Percentiles rank a stretch among this genome's conserved stretches.
phyloP scores from a whole-genome alignment of 371 early-diverging fungal species.

The Parasitella parasitica region DNA sequence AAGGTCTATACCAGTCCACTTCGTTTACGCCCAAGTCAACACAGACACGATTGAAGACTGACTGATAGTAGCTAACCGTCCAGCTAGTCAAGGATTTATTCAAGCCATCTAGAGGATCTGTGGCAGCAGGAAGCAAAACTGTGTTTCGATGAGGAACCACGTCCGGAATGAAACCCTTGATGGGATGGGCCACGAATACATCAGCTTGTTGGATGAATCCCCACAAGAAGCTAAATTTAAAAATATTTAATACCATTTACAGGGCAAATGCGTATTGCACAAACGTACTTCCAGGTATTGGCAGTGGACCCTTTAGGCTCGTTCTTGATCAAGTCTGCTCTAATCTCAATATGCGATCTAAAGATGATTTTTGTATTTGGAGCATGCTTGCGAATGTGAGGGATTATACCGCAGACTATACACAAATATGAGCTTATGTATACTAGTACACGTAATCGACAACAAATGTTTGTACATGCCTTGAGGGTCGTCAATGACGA shows the following conservation, averaged over 20 bases:
- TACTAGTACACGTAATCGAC: no score
- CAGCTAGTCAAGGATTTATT: constrained; percentile 63
- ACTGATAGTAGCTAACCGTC: constrained; percentile 66
- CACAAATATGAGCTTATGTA: no score
- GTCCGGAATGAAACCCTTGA: constrained; percentile 70
- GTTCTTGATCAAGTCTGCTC: constrained; percentile 67
- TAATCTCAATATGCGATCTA: constrained; percentile 86
- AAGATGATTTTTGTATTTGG: constrained; percentile 75
- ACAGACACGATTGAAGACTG: constrained; percentile 77
- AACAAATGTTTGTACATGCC: constrained; percentile 28
- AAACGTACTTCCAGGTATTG: constrained; percentile 58
- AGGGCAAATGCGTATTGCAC: neutral
- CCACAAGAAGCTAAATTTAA: constrained; percentile 63
- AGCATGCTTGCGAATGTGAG: constrained; percentile 69
- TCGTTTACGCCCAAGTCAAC: constrained; percentile 68
- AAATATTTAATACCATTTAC: neutral
- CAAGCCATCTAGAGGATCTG: constrained; percentile 75
- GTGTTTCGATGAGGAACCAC: constrained; percentile 65
- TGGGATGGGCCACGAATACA: constrained; percentile 80
- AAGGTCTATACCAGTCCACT: constrained; percentile 65
- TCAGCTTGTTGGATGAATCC: constrained; percentile 71
- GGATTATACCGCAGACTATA: constrained; percentile 72
- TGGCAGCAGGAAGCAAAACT: constrained; percentile 73
- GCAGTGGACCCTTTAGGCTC: constrained; percentile 59
- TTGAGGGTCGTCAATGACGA: constrained; percentile 90